Percentiles rank a stretch among this genome's conserved stretches.
phyloP scores from a whole-genome alignment of 371 early-diverging fungal genomes.

The Mucor circinelloides region DNA sequence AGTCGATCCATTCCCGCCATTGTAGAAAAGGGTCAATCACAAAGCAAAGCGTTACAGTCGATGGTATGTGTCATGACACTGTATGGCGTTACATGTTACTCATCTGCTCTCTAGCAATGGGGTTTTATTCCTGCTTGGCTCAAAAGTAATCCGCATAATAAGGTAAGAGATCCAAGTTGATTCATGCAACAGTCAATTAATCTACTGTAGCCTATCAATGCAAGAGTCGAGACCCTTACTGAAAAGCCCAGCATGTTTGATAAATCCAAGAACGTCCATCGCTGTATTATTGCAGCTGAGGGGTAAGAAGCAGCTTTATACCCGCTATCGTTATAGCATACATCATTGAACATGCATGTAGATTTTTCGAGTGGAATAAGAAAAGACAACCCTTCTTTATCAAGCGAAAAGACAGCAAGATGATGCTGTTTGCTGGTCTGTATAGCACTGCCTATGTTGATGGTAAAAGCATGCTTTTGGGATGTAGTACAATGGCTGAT shows the following conservation, averaged over 20 bases:
- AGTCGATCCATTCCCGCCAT: slow-evolving; percentile 59
- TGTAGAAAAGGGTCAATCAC: slow-evolving; percentile 32
- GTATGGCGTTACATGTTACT: slow-evolving; percentile 41
- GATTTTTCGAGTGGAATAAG: slow-evolving; percentile 78
- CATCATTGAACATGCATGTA: slow-evolving; percentile 17
- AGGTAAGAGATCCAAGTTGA: neutral
- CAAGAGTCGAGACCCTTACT: slow-evolving; percentile 65
- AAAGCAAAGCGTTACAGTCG: slow-evolving; percentile 41
- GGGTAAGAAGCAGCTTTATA: slow-evolving; percentile 42
- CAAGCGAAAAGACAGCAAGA: slow-evolving; percentile 55
- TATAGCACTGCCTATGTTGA: slow-evolving; percentile 51
- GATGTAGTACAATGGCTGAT: no score
- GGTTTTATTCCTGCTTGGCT: slow-evolving; percentile 65
- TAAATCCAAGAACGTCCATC: slow-evolving; percentile 53
- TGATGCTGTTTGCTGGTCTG: slow-evolving; percentile 67
- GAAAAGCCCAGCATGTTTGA: slow-evolving; percentile 56
- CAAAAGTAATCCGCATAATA: neutral
- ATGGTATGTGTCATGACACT: slow-evolving; percentile 49
- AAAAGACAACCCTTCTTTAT: slow-evolving; percentile 64
- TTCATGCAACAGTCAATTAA: neutral
- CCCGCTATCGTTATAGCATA: neutral
- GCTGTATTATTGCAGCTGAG: slow-evolving; percentile 72
- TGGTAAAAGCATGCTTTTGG: slow-evolving; percentile 4
- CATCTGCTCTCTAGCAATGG: slow-evolving; percentile 51
- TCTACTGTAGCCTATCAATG: slow-evolving; percentile 56